Evolutionary conservation across 2,329 filamentous ascomycete species (phyloP), one percentile per base, ranked within the genome.

Genomic region (Pseudogymnoascus sp.): DNA sequence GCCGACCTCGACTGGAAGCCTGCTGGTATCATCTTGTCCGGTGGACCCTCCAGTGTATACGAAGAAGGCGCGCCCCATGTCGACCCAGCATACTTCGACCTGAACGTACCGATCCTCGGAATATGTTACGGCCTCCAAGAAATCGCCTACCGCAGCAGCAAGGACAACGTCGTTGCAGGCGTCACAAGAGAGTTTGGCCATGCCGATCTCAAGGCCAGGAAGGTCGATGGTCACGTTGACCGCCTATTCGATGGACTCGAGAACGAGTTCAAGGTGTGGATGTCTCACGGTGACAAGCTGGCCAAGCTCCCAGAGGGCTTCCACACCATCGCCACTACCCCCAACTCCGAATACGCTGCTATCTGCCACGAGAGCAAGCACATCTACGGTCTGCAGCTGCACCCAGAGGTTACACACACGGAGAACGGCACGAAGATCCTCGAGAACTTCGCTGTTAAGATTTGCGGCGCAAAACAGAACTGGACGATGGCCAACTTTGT

Each of bases 251-350:
- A 84, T 28, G 90, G 86, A 14, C 71, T 96, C 9, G 87, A 85
- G 62, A 85, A 89, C 63, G 77, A 83, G 59, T 79, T 90, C 68
- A 81, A 88, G 62, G 78, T 90, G 12, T 93, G 84, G 81, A 97
- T 97, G 92, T 89, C 84, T 66, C 93, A 97, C 73, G 87, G 86
- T 62, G 91, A 97, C 76, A 96, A 96, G 79, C 82, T 97, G 9
- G 81, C 81, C 38, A 77, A 81, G 61, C 78, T 96, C 38, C 92
- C 92, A 7, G 77, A 86, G 35, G 82, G 80, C 39, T 96, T 96
- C 72, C 76, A 82, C 63, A 85, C 81, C 14, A 84, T 96, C 67
- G 91, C 89, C 58, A 87, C 80, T 4, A 93, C 91, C 2, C 71
- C 78, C 58, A 95, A 94, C 76, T 85, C 89, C 0, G 83, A 86